Base-by-base conservation (phyloP, 176 grass and related monocot species). In the Rhynchospora tenuis region DNA sequence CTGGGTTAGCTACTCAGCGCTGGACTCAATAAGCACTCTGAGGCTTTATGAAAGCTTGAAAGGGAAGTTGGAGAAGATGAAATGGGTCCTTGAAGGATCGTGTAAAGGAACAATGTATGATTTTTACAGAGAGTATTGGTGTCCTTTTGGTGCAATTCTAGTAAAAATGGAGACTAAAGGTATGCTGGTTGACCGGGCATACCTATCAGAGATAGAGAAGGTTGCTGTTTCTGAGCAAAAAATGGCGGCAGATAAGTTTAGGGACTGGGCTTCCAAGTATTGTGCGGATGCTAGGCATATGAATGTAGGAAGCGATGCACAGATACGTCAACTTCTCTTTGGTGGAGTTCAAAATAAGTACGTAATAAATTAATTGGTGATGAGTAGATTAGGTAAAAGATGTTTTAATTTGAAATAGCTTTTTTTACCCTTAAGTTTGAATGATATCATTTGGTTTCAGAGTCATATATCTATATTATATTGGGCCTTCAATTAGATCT, bases 321-420 rank as follows among this genome's bases (percentile, higher is more conserved):
- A 97, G 91, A 92, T 97, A 63, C 90, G 95, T 23, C 95, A 98
- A 68, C 88, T 98, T 67, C 82, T 98, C 20, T 98, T 98, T 91
- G 90, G 78, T 70, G 92, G 90, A 69, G 90, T 89, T 61, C 74
- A 81, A 76, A 94, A 92, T 86, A 92, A 87, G 94, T 97, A 88
- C 79, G 59, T 75, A 23, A 75, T 20, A 26, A 50, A 46, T 65
- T 67, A 27, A 58, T 80, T 70, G 54, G 22, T 66, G 22, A 31
- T 55, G 12, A 55, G 14, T 55, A 17, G 72, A 73, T 73, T 73
- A 61, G 56, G 23, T 61, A 61, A 61, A 61, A 20, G 8, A 0
- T 54, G 5, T 52, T 75, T 75, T 6, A 52, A 12, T 54, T 52
- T 29, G 24, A 76, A 76, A 55, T 15, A 52, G 23, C 6, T 29